These are phyloP conservation scores for Inga oerstediana DNA, from an alignment of 306 rosid genomes.

Conservation along the genomic window DNA sequence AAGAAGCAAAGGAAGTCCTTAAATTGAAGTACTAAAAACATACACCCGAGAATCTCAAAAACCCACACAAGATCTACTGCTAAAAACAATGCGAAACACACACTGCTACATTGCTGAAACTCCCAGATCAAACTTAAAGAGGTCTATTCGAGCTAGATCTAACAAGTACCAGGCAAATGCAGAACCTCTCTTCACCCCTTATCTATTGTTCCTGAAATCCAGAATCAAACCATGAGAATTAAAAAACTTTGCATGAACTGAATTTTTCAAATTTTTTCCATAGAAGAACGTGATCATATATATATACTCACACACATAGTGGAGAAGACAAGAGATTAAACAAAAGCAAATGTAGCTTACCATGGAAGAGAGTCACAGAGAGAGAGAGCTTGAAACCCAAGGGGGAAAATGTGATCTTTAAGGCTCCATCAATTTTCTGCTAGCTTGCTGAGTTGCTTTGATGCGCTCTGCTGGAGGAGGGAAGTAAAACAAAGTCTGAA, in stretches of 20 bases:
- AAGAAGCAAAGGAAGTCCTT: not conserved
- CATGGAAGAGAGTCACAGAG: not conserved
- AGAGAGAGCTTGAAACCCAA: conserved; percentile 9
- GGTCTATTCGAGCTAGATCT: conserved; percentile 52
- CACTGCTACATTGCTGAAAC: conserved; percentile 17
- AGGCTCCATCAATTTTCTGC: conserved; percentile 38
- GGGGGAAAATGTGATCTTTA: conserved; percentile 25
- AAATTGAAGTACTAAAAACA: conserved; percentile 6
- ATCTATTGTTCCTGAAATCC: conserved; percentile 51
- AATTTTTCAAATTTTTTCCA: not conserved
- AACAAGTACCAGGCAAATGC: conserved; percentile 52
- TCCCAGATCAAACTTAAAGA: not conserved
- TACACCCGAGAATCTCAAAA: conserved; percentile 20
- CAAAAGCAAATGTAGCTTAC: not conserved
- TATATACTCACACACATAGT: not conserved
- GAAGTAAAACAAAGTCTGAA: conserved; percentile 8
- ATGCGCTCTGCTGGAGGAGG: conserved; percentile 4
- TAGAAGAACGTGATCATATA: not conserved
- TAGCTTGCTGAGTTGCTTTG: conserved; percentile 22
- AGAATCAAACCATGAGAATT: conserved; percentile 34
- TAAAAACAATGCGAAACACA: not conserved
- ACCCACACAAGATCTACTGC: conserved; percentile 41
- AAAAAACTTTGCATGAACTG: not conserved
- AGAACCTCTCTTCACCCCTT: conserved; percentile 37
- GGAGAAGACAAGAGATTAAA: conserved; percentile 7